Evolutionary conservation across 1,284 basidiomycete species (phyloP), one percentile per base, ranked within the genome.

Genomic region (Pseudozyma sp.): DNA sequence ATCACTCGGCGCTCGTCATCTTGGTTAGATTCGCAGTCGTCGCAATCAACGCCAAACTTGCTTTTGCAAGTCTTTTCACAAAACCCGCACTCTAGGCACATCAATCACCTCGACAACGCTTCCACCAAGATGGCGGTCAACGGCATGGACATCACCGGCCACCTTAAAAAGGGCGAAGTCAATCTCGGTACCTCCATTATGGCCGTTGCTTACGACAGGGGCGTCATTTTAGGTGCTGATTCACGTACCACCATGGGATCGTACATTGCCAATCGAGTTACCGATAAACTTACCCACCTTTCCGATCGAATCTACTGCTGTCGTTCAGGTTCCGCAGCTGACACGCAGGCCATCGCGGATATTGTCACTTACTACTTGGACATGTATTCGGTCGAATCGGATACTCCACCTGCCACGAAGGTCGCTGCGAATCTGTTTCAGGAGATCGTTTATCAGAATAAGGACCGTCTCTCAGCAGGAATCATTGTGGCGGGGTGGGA

Each of bases 401-500:
- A 89, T 62, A 90, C 90, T 43, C 87, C 90, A 6, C 94, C 95
- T 1, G 88, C 93, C 5, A 94, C 97, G 2, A 89, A 92, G 69
- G 90, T 90, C 11, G 92, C 94, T 0, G 94, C 95, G 0, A 90
- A 91, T 10, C 78, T 93, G 70, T 97, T 99, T 87, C 92, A 98
- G 85, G 90, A 90, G 70, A 80, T 99, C 54, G 95, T 95, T 86
- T 99, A 99, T 86, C 89, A 92, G 68, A 98, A 97, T 88, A 99
- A 99, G 87, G 86, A 86, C 85, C 86, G 86, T 3, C 86, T 99
- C 42, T 91, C 89, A 44, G 97, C 97, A 1, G 96, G 97, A 34
- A 97, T 99, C 86, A 99, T 99, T 81, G 95, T 98, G 21, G 97
- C 93, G 14, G 97, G 97, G 0, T 99, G 96, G 95, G 97, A 99